Percentiles rank a stretch among this genome's conserved stretches.
phyloP scores from a whole-genome alignment of 495 filamentous ascomycete species.

The Parathielavia appendiculata region DNA sequence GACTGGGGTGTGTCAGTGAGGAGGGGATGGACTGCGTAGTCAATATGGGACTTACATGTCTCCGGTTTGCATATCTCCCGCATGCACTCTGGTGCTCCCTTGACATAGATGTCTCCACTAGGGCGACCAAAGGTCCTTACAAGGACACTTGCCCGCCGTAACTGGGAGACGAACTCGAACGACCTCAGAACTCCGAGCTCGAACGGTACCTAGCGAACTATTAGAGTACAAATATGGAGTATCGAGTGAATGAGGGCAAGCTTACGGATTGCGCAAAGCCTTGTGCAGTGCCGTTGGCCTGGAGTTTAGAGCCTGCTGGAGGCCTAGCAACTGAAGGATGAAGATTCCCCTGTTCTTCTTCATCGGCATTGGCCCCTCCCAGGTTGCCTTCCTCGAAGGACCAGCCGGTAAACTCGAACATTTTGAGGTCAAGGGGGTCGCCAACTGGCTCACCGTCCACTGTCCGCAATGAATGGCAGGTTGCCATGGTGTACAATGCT shows the following conservation, averaged over 20 bases:
- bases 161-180: constrained; percentile 96
- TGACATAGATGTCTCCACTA: constrained; percentile 83
- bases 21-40: neutral
- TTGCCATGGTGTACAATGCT: constrained; percentile 90
- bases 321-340: constrained; percentile 82
- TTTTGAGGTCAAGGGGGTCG: constrained; percentile 94
- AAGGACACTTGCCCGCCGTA: constrained; percentile 88
- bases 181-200: constrained; percentile 82
- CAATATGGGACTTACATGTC: constrained; percentile 54
- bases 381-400: constrained; percentile 80
- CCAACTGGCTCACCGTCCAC: constrained; percentile 86
- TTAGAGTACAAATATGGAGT: constrained; percentile 5
- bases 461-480: constrained; percentile 84
- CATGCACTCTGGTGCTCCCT: constrained; percentile 96
- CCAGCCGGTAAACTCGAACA: constrained; percentile 98
- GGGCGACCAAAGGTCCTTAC: constrained; percentile 77
- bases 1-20: constrained; percentile 46
- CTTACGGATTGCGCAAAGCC: constrained; percentile 37
- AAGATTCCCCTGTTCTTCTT: constrained; percentile 61
- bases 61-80: constrained; percentile 80
- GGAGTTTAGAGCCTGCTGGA: constrained; percentile 56
- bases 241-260: neutral
- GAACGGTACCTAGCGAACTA: constrained; percentile 41
- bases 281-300: constrained; percentile 38
- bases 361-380: constrained; percentile 49